These are phyloP conservation scores for Podaxis sp. DNA, from an alignment of 768 basidiomycete species.

Conservation along the genomic window DNA sequence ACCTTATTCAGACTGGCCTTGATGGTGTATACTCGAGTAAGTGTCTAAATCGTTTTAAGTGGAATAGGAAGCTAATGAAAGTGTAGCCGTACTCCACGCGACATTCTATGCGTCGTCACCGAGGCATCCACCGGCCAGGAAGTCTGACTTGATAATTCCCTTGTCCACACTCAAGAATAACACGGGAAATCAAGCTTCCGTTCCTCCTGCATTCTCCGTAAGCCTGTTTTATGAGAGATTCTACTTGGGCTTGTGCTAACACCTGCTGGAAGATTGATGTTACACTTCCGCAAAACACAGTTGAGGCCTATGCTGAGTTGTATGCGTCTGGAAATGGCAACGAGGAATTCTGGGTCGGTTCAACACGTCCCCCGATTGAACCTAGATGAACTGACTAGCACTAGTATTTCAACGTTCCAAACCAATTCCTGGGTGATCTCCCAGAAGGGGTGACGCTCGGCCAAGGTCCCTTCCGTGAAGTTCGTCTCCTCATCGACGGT, in stretches of 20 bases:
- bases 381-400: neutral
- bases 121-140: slow-evolving; percentile 54
- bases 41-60: slow-evolving; percentile 14
- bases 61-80: neutral
- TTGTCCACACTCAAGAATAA: slow-evolving; percentile 63
- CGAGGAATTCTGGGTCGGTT: slow-evolving; percentile 73
- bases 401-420: slow-evolving; percentile 69
- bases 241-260: neutral
- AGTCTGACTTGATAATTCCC: slow-evolving; percentile 67
- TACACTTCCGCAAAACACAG: slow-evolving; percentile 68
- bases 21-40: slow-evolving; percentile 72
- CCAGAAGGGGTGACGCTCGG: slow-evolving; percentile 44
- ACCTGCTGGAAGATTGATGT: slow-evolving; percentile 52
- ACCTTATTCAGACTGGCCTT: slow-evolving; percentile 54
- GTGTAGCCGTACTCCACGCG: slow-evolving; percentile 61
- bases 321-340: slow-evolving; percentile 61
- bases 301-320: slow-evolving; percentile 67
- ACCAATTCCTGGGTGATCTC: slow-evolving; percentile 55
- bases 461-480: slow-evolving; percentile 52
- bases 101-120: slow-evolving; percentile 69
- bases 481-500: slow-evolving; percentile 46
- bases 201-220: slow-evolving; percentile 75
- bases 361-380: neutral
- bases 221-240: neutral
- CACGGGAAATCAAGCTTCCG: slow-evolving; percentile 71